A percentile compares a stretch with the other conserved stretches of the same genome.
phyloP scores from a whole-genome alignment of 169 alveolate species.

The Eimeria praecox region DNA sequence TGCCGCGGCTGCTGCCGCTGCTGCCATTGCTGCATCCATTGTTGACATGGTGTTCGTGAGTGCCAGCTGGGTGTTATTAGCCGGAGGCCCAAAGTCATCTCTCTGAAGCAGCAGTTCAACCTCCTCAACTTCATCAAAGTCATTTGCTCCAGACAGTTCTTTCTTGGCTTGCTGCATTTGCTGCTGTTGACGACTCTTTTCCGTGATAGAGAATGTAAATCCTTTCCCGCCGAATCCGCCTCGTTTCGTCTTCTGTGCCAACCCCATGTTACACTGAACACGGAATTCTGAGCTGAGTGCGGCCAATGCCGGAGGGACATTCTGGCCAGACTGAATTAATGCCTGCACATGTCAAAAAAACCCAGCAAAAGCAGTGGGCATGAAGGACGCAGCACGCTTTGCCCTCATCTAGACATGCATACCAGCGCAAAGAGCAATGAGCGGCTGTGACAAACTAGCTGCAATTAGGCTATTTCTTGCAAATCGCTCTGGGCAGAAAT shows the following conservation, averaged over 20 bases:
- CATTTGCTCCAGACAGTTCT: constrained; percentile 87
- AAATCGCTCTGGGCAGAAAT: not conserved
- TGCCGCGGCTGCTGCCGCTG: constrained; percentile 73
- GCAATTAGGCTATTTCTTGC: not conserved
- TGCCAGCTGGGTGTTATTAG: not conserved
- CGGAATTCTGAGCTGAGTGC: constrained; percentile 90
- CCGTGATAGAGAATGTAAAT: constrained; percentile 95
- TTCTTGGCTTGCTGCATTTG: constrained; percentile 91
- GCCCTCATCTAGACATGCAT: not conserved
- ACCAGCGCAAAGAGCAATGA: not conserved
- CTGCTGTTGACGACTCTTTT: constrained; percentile 93
- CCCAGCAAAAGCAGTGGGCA: not conserved
- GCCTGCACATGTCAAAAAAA: constrained; percentile 62
- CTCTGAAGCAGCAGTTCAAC: constrained; percentile 75
- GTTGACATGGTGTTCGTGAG: constrained; percentile 48
- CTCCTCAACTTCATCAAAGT: constrained; percentile 67
- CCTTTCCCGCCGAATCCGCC: constrained; percentile 98
- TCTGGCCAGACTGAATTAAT: constrained; percentile 90
- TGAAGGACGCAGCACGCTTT: not conserved
- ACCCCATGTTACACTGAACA: constrained; percentile 86
- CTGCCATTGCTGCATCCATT: constrained; percentile 45
- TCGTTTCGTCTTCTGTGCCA: constrained; percentile 91
- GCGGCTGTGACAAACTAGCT: not conserved
- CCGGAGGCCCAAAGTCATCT: constrained; percentile 18
- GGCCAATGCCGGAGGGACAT: constrained; percentile 91